Conservation (phyloP, 2,329 filamentous ascomycete species). For the Paracoccidioides lutzii region DNA sequence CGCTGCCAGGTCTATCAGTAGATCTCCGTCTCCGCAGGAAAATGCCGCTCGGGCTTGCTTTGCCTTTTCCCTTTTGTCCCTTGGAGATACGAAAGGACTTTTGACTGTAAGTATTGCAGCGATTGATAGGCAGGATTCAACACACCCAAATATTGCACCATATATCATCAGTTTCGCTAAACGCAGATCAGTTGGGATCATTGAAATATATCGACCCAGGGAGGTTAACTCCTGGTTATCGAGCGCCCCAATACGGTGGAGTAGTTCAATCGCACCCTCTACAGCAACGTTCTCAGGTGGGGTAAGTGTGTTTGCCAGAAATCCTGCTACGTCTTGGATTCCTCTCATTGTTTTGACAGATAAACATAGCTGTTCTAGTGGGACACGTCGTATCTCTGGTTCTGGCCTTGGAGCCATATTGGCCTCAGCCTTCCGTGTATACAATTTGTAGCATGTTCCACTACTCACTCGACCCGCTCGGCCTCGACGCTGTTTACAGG, state of each 20-base stretch:
- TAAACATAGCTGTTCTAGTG: conserved; percentile 84
- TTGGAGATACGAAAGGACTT: conserved; percentile 74
- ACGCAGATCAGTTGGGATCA: conserved; percentile 85
- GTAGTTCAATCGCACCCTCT: conserved; percentile 65
- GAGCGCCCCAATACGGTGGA: conserved; percentile 77
- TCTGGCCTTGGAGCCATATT: conserved; percentile 82
- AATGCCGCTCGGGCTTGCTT: conserved; percentile 65
- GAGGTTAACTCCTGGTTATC: conserved; percentile 79
- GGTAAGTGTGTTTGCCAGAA: conserved; percentile 75
- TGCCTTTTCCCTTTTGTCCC: conserved; percentile 69
- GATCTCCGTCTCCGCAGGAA: conserved; percentile 65
- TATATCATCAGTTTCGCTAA: conserved; percentile 94
- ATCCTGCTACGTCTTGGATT: conserved; percentile 63
- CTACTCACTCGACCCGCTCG: conserved; percentile 86
- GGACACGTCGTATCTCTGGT: conserved; percentile 85
- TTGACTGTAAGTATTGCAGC: conserved; percentile 83
- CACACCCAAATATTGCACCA: conserved; percentile 81
- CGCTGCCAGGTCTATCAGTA: conserved; percentile 74
- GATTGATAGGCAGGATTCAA: conserved; percentile 78
- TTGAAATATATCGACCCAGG: conserved; percentile 80
- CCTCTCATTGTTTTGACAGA: conserved; percentile 87
- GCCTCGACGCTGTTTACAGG: conserved; percentile 86
- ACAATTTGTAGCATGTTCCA: conserved; percentile 90
- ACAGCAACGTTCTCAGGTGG: conserved; percentile 78
- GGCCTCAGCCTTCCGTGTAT: conserved; percentile 68